phyloP scores from a whole-genome alignment of 257 asterid genomes.

The Knoxia roxburghii region DNA sequence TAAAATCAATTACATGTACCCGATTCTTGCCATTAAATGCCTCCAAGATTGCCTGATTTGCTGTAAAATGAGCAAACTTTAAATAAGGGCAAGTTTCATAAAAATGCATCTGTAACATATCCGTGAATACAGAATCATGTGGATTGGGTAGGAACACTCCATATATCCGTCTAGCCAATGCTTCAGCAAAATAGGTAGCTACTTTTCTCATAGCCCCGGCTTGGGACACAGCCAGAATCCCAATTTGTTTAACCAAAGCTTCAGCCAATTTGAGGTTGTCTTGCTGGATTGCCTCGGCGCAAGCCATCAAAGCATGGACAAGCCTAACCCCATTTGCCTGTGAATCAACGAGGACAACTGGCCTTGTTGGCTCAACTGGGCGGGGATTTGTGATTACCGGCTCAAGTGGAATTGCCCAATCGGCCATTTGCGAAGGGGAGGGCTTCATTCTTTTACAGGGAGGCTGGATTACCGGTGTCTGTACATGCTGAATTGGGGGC shows the following conservation, averaged over 20 bases:
- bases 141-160: constrained; percentile 40
- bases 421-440: constrained; percentile 11
- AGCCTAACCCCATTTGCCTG: constrained; percentile 82
- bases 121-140: constrained; percentile 54
- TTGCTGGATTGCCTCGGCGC: constrained; percentile 78
- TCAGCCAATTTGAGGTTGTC: constrained; percentile 63
- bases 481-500: constrained; percentile 9
- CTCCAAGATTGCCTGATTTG: constrained; percentile 86
- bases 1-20: constrained; percentile 79
- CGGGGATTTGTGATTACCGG: constrained; percentile 12
- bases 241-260: constrained; percentile 62
- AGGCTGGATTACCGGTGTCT: constrained; percentile 26
- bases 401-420: constrained; percentile 15
- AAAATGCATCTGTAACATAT: constrained; percentile 70
- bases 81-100: constrained; percentile 86
- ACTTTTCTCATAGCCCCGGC: constrained; percentile 88
- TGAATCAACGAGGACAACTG: constrained; percentile 60
- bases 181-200: constrained; percentile 81
- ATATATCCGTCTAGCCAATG: constrained; percentile 63
- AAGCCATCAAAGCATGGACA: constrained; percentile 79
- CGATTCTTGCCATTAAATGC: constrained; percentile 55
- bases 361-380: constrained; percentile 38
- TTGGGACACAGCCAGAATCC: constrained; percentile 65
- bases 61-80: constrained; percentile 90
- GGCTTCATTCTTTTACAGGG: constrained; percentile 43